These are phyloP conservation scores for Xylariaceae sp. DNA, from an alignment of 2,329 filamentous ascomycete genomes.

Conservation along the genomic window DNA sequence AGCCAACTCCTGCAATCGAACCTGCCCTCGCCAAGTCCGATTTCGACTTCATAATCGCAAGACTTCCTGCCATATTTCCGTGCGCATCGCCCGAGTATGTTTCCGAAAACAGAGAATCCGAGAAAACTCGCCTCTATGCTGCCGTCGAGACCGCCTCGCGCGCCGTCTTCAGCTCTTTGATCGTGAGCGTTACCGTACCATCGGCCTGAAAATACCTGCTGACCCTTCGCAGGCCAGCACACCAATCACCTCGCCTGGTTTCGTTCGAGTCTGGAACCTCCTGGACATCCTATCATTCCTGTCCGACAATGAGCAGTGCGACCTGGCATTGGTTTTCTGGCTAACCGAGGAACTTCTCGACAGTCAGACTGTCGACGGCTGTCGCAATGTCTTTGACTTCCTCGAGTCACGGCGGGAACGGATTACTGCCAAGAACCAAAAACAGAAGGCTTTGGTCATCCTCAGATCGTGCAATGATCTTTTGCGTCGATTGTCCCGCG, in stretches of 20 bases:
- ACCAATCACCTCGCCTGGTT: conserved; percentile 70
- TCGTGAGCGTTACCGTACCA: conserved; percentile 52
- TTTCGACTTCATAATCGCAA: conserved; percentile 46
- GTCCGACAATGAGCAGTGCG: conserved; percentile 73
- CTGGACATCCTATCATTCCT: conserved; percentile 87
- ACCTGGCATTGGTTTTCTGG: conserved; percentile 80
- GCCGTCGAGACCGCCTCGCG: conserved; percentile 81
- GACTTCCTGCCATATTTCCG: conserved; percentile 40
- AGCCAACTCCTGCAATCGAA: conserved; percentile 61
- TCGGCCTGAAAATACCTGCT: conserved; percentile 20
- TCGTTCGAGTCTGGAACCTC: conserved; percentile 86
- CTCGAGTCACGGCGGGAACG: conserved; percentile 88
- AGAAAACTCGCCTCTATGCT: conserved; percentile 56
- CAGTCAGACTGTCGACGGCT: conserved; percentile 90
- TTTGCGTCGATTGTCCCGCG: conserved; percentile 85
- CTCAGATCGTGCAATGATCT: conserved; percentile 94
- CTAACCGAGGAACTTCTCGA: conserved; percentile 93
- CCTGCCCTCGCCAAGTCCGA: conserved; percentile 70
- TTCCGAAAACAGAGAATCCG: conserved; percentile 27
- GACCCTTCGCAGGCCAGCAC: conserved; percentile 58
- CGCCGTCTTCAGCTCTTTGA: conserved; percentile 71
- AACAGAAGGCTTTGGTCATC: conserved; percentile 82
- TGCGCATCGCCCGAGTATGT: conserved; percentile 21
- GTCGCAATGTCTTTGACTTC: conserved; percentile 88
- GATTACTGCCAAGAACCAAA: conserved; percentile 76